Base-by-base conservation (phyloP, 371 early-diverging fungal species). In the Fennellomyces sp. region DNA sequence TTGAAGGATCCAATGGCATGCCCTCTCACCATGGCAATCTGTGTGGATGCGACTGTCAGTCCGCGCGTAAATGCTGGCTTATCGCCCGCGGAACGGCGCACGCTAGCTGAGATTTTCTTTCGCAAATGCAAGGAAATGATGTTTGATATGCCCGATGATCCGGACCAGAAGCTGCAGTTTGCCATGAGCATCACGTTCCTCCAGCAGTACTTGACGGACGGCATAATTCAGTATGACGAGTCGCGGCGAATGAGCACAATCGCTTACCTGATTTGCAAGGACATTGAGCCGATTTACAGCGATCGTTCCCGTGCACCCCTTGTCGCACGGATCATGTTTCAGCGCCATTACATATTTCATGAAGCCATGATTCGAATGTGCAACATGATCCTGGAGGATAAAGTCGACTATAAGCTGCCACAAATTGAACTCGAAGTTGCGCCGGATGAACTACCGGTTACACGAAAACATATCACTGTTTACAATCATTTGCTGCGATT, bases 81-180 rank as follows among this genome's bases (percentile, higher is more conserved):
- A n/a, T 17, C 50, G 7, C 7, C 36, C 10, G 6, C 25, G 7
- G 60, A 63, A 35, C 55, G 45, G 2, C 63, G 67, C 38, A 17
- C 23, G 2, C 26, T 67, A 21, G 58, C 58, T 3, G 67, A 67
- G 11, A 47, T 58, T 21, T 63, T 67, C 42, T 67, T 59, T 27
- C 19, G 48, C 5, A 31, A 36, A 21, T 52, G 54, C 15, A 56
- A 31, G 36, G 51, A 56, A 36, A 30, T 50, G 13, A 17, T 67
- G 0, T 26, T 23, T n/a, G 67, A 67, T 19, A 59, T 52, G 39
- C 57, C 58, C 33, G 67, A 67, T 30, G 67, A 67, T 33, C 67
- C 67, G 0, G 23, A 52, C 3, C 57, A 49, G 21, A 35, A 59
- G 19, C 19, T 67, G 6, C 63, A 67, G 39, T 55, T 63, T 3